Conservation (phyloP, 176 grass and related monocot genomes). For the Phyllostachys edulis region DNA sequence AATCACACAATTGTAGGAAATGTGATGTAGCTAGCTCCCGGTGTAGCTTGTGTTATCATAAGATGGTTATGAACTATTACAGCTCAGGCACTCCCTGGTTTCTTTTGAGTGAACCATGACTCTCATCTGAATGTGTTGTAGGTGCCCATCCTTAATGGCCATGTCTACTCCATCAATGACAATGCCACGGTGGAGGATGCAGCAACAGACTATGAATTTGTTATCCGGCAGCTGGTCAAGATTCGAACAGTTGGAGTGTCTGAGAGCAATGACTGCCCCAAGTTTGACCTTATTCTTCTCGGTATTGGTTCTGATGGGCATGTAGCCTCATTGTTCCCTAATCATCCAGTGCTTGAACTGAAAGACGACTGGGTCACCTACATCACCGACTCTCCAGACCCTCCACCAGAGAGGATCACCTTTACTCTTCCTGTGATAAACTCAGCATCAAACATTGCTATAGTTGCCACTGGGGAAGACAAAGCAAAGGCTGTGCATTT, state of each 20-base stretch:
- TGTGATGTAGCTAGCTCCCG: neutral
- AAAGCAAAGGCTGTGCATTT: constrained; percentile 43
- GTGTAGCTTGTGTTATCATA: neutral
- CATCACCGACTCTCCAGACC: constrained; percentile 56
- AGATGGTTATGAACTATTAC: neutral
- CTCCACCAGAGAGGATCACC: constrained; percentile 69
- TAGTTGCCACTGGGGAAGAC: constrained; percentile 55
- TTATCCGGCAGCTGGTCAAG: constrained; percentile 61
- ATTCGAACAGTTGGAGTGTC: constrained; percentile 44
- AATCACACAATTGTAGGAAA: neutral
- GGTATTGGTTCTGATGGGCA: constrained; percentile 52
- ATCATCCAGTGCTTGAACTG: constrained; percentile 47
- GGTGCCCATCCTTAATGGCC: constrained; percentile 63
- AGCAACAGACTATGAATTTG: constrained; percentile 57
- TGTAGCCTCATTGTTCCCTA: constrained; percentile 57
- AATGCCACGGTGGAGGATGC: constrained; percentile 56
- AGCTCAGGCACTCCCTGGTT: neutral
- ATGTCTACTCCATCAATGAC: constrained; percentile 68
- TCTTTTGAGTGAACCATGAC: constrained; percentile 19
- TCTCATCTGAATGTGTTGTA: constrained; percentile 19
- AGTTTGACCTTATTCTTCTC: constrained; percentile 65
- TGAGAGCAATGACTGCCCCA: constrained; percentile 57
- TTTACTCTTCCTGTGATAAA: constrained; percentile 69
- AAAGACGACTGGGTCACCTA: constrained; percentile 61
- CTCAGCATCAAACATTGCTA: constrained; percentile 47